Conservation (phyloP, 257 asterid genomes). For the Dorcoceras hygrometricum region DNA sequence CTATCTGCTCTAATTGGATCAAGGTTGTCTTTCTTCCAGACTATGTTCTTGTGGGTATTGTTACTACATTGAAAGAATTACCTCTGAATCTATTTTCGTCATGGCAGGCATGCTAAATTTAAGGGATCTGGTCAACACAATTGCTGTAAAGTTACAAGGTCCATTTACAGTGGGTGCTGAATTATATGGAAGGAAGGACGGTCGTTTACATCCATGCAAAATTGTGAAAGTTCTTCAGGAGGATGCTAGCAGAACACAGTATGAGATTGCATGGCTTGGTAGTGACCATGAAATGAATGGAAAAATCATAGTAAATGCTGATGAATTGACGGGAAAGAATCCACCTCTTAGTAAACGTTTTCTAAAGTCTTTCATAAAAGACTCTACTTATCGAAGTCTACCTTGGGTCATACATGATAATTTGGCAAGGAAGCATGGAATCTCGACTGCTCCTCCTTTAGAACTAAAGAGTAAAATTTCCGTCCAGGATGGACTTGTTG, state of each 20-base stretch:
- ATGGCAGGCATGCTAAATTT: conserved; percentile 78
- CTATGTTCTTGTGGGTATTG: background rate
- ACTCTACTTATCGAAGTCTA: conserved; percentile 72
- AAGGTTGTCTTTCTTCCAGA: conserved; percentile 18
- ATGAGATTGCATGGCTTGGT: conserved; percentile 78
- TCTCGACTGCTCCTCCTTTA: conserved; percentile 63
- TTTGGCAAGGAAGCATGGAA: conserved; percentile 70
- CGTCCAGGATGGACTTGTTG: conserved; percentile 64
- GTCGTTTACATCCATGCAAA: conserved; percentile 58
- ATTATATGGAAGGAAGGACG: conserved; percentile 68
- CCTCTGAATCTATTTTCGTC: conserved; percentile 12
- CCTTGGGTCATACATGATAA: conserved; percentile 94
- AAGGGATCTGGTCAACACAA: conserved; percentile 66
- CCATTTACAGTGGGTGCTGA: conserved; percentile 65
- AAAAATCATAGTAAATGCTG: conserved; percentile 49
- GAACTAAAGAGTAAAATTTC: conserved; percentile 46
- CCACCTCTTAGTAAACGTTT: conserved; percentile 69
- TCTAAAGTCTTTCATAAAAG: conserved; percentile 81
- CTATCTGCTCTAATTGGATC: conserved; percentile 19
- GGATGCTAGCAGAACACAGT: conserved; percentile 50
- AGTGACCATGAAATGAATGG: conserved; percentile 49
- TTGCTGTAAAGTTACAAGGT: conserved; percentile 74
- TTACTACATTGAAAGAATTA: conserved; percentile 12
- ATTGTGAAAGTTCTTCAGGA: conserved; percentile 56
- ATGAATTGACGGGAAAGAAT: conserved; percentile 60